Conservation (phyloP, 2,329 filamentous ascomycete genomes). For the Ceratocystis smalleyi region DNA sequence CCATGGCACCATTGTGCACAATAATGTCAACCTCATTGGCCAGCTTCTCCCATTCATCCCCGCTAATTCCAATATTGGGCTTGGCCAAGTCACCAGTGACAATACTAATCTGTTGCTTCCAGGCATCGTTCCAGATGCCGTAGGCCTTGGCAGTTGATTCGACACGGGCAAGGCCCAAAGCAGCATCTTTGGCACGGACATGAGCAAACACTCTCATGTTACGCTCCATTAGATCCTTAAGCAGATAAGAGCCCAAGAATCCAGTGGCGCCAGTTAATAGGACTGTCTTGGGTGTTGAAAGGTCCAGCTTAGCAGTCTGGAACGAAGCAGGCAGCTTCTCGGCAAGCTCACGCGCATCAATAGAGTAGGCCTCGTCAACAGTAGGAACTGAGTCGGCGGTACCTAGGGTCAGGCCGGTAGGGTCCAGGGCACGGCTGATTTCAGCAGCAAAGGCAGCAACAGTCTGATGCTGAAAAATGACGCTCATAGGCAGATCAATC, state of each 20-base stretch:
- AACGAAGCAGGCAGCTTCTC: conserved; percentile 32
- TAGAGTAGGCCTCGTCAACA: conserved; percentile 32
- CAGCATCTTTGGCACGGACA: conserved; percentile 51
- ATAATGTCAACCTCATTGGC: conserved; percentile 53
- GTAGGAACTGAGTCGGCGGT: conserved; percentile 16
- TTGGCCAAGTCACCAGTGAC: conserved; percentile 62
- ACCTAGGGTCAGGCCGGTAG: conserved; percentile 22
- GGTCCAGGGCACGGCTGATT: conserved; percentile 21
- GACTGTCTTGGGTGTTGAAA: conserved; percentile 36
- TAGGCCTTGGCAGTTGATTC: conserved; percentile 56
- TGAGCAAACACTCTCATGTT: conserved; percentile 53
- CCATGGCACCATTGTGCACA: conserved; percentile 67
- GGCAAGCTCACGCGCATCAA: conserved; percentile 36
- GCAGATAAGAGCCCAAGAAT: conserved; percentile 69
- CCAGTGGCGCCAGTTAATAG: conserved; percentile 82
- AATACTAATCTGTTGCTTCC: conserved; percentile 47
- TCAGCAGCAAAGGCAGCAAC: conserved; percentile 22
- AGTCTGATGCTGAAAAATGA: conserved; percentile 23
- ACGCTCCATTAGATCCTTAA: conserved; percentile 57
- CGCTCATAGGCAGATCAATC: conserved; percentile 23
- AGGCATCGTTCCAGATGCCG: conserved; percentile 59
- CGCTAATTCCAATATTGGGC: conserved; percentile 56
- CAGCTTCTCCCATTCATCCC: conserved; percentile 48
- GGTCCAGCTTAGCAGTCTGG: conserved; percentile 21
- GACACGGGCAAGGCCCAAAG: conserved; percentile 49